These are phyloP conservation scores for Endocarpon pusillum DNA, from an alignment of 495 filamentous ascomycete genomes.

Conservation along the genomic window DNA sequence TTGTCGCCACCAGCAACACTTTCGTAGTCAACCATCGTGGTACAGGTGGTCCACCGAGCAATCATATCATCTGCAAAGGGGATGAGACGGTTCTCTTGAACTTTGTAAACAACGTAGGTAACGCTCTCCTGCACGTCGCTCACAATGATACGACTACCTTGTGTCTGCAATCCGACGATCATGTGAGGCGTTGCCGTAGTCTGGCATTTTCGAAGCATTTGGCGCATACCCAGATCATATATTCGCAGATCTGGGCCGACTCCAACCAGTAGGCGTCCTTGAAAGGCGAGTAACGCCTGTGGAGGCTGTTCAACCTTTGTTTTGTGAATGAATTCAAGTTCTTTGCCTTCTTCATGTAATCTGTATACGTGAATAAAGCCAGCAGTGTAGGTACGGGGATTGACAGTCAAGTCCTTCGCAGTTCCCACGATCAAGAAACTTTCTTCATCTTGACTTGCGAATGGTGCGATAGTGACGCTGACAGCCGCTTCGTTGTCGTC, in stretches of 20 bases:
- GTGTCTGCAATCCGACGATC: slow-evolving; percentile 75
- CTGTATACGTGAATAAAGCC: slow-evolving; percentile 90
- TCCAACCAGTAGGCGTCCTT: slow-evolving; percentile 74
- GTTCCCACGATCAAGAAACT: slow-evolving; percentile 86
- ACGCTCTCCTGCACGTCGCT: slow-evolving; percentile 84
- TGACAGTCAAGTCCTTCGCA: slow-evolving; percentile 70
- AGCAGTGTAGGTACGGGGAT: slow-evolving; percentile 51
- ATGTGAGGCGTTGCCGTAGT: slow-evolving; percentile 61
- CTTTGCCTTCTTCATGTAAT: slow-evolving; percentile 68
- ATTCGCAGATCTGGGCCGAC: slow-evolving; percentile 67
- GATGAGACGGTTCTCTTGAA: slow-evolving; percentile 74
- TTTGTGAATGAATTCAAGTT: slow-evolving; percentile 90
- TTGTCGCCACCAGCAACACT: slow-evolving; percentile 91
- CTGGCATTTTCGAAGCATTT: slow-evolving; percentile 83
- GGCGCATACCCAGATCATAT: slow-evolving; percentile 79
- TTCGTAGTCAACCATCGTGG: slow-evolving; percentile 93
- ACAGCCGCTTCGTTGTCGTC: slow-evolving; percentile 85
- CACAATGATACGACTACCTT: slow-evolving; percentile 80
- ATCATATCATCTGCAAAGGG: slow-evolving; percentile 83
- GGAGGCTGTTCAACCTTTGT: slow-evolving; percentile 80
- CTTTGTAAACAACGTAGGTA: slow-evolving; percentile 86
- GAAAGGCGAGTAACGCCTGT: slow-evolving; percentile 75
- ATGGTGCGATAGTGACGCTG: slow-evolving; percentile 65
- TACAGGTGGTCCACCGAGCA: slow-evolving; percentile 72
- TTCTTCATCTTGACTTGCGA: slow-evolving; percentile 76